Conservation (phyloP, 805 yeast species). For the Torulaspora franciscae region DNA sequence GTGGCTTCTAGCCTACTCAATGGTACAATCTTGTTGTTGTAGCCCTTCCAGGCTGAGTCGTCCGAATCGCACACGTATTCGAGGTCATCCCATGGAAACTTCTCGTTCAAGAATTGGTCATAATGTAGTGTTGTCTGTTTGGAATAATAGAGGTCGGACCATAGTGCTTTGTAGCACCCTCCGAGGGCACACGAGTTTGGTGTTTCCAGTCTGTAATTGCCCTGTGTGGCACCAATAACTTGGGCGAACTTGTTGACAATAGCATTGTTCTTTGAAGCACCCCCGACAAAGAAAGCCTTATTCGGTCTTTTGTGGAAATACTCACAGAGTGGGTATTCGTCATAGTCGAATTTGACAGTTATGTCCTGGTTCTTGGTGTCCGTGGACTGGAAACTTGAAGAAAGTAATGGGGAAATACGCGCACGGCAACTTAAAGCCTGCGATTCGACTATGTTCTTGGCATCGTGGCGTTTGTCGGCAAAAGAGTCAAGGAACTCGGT, state of each 20-base stretch:
- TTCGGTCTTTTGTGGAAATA: constrained; percentile 49
- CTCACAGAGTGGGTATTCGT: constrained; percentile 22
- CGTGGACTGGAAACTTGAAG: constrained; percentile 24
- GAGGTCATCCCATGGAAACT: constrained; percentile 44
- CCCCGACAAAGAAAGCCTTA: constrained; percentile 79
- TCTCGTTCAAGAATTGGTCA: constrained; percentile 44
- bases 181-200: constrained; percentile 92
- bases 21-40: constrained; percentile 31
- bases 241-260: constrained; percentile 66
- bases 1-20: constrained; percentile 31
- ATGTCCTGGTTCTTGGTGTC: constrained; percentile 12
- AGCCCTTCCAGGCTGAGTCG: constrained; percentile 30
- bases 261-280: constrained; percentile 68
- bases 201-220: constrained; percentile 66
- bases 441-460: constrained; percentile 71
- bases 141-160: constrained; percentile 48
- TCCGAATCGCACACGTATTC: constrained; percentile 26
- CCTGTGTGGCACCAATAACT: constrained; percentile 56
- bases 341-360: constrained; percentile 37
- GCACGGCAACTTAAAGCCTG: constrained; percentile 82
- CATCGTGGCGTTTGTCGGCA: constrained; percentile 60
- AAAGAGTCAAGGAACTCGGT: constrained; percentile 33
- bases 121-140: constrained; percentile 29
- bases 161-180: constrained; percentile 80
- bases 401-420: constrained; percentile 72